Evolutionary conservation across 768 basidiomycete species (phyloP), one percentile per base, ranked within the genome.

Genomic region (Cyclocybe aegerita): DNA sequence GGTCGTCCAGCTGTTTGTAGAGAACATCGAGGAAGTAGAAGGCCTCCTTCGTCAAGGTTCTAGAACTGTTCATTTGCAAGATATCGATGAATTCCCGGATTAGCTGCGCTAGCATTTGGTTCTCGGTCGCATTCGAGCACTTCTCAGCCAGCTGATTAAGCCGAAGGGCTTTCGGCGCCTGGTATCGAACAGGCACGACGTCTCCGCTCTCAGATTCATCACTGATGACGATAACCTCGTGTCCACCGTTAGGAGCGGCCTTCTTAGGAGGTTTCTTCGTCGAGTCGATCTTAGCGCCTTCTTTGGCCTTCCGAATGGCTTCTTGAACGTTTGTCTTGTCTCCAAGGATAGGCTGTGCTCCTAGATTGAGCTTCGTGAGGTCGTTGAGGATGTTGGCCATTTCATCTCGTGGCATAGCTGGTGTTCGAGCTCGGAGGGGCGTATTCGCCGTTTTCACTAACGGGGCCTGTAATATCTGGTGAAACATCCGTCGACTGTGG

Each of bases 1-100:
- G 84, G 63, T 88, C 83, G 34, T 78, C 80, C 39, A 91, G 75
- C 60, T 86, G 87, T 64, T 85, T 86, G 66, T 80, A 75, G 55
- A 91, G 62, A 29, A 80, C 76, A 56, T 89, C 87, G 47, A 91
- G 67, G 66, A 91, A 86, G 16, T 72, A 66, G 59, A 85, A 87
- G 5, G 81, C 88, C 54, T 90, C 86, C 64, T 80, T 84, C 33
- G 83, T 90, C 58, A 87, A 60, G 43, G 78, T 80, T 57, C 76
- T 77, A 50, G 86, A 88, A 39, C 78, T 82, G 60, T 83, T 85
- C 49, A 77, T 78, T 63, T 84, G 77, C 63, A 90, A 68, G 37
- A 82, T 76, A 36, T 72, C 73, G n/a, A 78, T 69, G 59, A 89
- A 90, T 44, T 87, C 82, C 39, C 63, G 60, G 34, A 89, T 80